A percentile compares a stretch with the other conserved stretches of the same genome.
These are phyloP conservation scores for Phytophthora fragariae DNA, from an alignment of 352 stramenopile species.

Conservation along the genomic window DNA sequence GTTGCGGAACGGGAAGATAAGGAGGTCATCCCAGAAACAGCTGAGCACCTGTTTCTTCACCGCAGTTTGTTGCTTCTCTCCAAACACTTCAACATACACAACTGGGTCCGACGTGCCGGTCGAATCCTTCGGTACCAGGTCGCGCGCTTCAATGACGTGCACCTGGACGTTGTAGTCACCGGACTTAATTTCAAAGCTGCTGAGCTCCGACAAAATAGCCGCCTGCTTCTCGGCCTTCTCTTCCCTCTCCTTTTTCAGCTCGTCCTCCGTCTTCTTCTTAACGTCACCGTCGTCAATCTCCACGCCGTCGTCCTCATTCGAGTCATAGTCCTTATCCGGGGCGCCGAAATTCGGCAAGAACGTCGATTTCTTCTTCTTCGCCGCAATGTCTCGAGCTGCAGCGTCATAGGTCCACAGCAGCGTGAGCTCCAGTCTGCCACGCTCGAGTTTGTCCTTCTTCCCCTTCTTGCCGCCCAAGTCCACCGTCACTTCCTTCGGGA, in stretches of 20 bases:
- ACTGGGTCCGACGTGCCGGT: constrained; percentile 93
- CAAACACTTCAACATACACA: constrained; percentile 90
- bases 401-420: constrained; percentile 68
- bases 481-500: constrained; percentile 63
- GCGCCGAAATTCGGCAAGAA: constrained; percentile 64
- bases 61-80: constrained; percentile 84
- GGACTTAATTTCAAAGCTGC: constrained; percentile 85
- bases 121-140: constrained; percentile 88
- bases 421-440: constrained; percentile 58
- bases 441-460: constrained; percentile 74
- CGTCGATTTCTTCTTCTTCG: constrained; percentile 77
- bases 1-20: constrained; percentile 82
- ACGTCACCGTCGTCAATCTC: constrained; percentile 59
- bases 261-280: constrained; percentile 69
- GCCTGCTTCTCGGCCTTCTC: constrained; percentile 78
- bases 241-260: constrained; percentile 76
- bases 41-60: constrained; percentile 90
- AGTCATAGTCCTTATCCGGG: constrained; percentile 80
- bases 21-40: constrained; percentile 86
- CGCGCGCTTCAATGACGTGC: constrained; percentile 91
- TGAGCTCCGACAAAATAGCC: constrained; percentile 79
- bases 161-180: constrained; percentile 91
- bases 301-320: constrained; percentile 69
- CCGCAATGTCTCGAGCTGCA: constrained; percentile 61
- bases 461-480: constrained; percentile 68